Evolutionary conservation across 2,329 filamentous ascomycete species (phyloP), one percentile per base, ranked within the genome.

Genomic region (Alternaria incomplexa): DNA sequence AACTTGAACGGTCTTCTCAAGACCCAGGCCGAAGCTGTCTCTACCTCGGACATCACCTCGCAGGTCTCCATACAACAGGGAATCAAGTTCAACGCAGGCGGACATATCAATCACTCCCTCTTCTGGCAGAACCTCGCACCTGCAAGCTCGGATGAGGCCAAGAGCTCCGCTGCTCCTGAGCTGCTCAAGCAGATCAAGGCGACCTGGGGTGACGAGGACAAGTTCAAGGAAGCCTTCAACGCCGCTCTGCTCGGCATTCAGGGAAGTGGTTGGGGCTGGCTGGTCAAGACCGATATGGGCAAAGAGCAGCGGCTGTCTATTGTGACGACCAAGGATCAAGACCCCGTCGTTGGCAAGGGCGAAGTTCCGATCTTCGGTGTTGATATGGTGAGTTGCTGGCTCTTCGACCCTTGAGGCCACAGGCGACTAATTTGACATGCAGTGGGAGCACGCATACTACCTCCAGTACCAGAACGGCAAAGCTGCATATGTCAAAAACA

Each of bases 391-490:
- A 20, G 57, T 40, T 7, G 10, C 46, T 40, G 15, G 32, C 30
- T 22, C 22, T 5, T 23, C 22, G 12, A 20, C 28, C 9, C 9
- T 32, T 6, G 8, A 23, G 11, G 13, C 15, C 3, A 17, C 28
- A 15, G 30, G 13, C n/a, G 13, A 12, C 48, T 52, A n/a, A 52
- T n/a, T 3, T 9, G 13, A 40, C 5, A 5, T 30, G 4, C 6
- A 60, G 61, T 96, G 93, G 93, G 93, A 97, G 83, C 93, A 97
- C 82, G 93, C 93, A 1, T 97, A 96, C 77, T 97, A 97, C 76
- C 82, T 96, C 17, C 92, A 92, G 87, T 94, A 93, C 71, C 83
- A 90, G 62, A 93, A 93, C 72, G 88, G 89, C 63, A 93, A 93
- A 80, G 89, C 89, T 1, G 88, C 88, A 0, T 94, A 94, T 71